phyloP scores from a whole-genome alignment of 306 rosid species.

The Pterocarpus macrocarpus region DNA sequence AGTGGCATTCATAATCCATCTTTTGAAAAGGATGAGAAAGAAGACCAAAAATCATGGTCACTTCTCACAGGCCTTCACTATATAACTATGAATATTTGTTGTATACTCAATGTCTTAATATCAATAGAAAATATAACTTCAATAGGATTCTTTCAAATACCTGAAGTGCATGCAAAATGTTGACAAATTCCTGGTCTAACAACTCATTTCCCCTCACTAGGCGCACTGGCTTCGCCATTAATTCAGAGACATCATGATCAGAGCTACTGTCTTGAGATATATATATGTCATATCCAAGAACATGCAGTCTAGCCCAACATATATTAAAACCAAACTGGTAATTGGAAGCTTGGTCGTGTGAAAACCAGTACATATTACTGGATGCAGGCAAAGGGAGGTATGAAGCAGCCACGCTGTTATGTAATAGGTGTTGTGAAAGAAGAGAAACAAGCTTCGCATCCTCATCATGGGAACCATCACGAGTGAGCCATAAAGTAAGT shows the following conservation, averaged over 20 bases:
- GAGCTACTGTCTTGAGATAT: conserved; percentile 53
- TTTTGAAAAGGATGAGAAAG: not conserved
- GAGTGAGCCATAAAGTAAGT: conserved; percentile 90
- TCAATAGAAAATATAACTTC: not conserved
- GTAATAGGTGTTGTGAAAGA: conserved; percentile 65
- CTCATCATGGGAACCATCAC: conserved; percentile 86
- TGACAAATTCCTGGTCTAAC: conserved; percentile 68
- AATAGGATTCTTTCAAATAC: conserved; percentile 50
- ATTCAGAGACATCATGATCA: conserved; percentile 60
- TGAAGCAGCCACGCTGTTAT: conserved; percentile 49
- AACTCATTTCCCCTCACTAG: conserved; percentile 68
- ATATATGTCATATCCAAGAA: conserved; percentile 71
- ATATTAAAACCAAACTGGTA: conserved; percentile 70
- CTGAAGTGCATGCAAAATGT: conserved; percentile 96
- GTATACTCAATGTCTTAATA: conserved; percentile 16
- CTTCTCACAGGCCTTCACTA: conserved; percentile 12
- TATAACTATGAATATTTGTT: conserved; percentile 2
- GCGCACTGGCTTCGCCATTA: conserved; percentile 57
- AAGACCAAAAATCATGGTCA: conserved; percentile 25
- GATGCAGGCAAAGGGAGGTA: conserved; percentile 83
- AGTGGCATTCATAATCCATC: conserved; percentile 9
- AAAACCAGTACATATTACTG: conserved; percentile 88
- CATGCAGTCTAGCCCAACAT: conserved; percentile 86
- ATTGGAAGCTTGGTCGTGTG: conserved; percentile 61
- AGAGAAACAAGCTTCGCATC: conserved; percentile 79